Evolutionary conservation across 139 green algal genomes (phyloP), one percentile per base, ranked within the genome.

Genomic region (Chlorella ohadii): DNA sequence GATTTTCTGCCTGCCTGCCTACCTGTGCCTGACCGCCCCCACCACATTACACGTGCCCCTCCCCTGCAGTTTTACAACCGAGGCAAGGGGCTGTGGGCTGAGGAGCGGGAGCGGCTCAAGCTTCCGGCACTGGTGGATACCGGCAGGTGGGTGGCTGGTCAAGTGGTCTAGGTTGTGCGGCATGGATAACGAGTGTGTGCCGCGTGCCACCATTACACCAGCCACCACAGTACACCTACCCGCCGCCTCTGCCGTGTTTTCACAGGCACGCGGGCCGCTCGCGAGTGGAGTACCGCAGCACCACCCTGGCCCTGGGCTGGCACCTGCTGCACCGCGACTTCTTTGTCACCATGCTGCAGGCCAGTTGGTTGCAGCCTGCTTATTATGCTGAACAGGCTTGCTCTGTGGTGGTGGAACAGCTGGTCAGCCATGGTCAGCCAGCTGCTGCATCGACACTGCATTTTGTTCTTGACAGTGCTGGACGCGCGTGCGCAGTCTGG

Each of bases 181-280:
- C n/a, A n/a, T n/a, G n/a, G n/a, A n/a, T n/a, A n/a, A n/a, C n/a
- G n/a, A n/a, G n/a, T n/a, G n/a, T n/a, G n/a, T n/a, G n/a, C n/a
- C n/a, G n/a, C n/a, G n/a, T n/a, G n/a, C n/a, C n/a, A n/a, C n/a
- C n/a, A n/a, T n/a, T n/a, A n/a, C n/a, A n/a, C n/a, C n/a, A n/a
- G n/a, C n/a, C n/a, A n/a, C n/a, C n/a, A n/a, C n/a, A n/a, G n/a
- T n/a, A n/a, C n/a, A n/a, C n/a, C n/a, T n/a, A n/a, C n/a, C n/a
- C n/a, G n/a, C n/a, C 20, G 36, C 23, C 68, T 57, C 68, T 31
- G n/a, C 39, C 38, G 39, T 13, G 6, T 77, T 1, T 36, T 36
- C 1, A 66, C 80, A 87, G 70, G 78, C 61, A 87, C 19, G 64
- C 79, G 55, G 85, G 85, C 19, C 55, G 56, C 13, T 89, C 85